These are phyloP conservation scores for Entomortierella chlamydospora DNA, from an alignment of 192 early-diverging fungal genomes.

Conservation along the genomic window DNA sequence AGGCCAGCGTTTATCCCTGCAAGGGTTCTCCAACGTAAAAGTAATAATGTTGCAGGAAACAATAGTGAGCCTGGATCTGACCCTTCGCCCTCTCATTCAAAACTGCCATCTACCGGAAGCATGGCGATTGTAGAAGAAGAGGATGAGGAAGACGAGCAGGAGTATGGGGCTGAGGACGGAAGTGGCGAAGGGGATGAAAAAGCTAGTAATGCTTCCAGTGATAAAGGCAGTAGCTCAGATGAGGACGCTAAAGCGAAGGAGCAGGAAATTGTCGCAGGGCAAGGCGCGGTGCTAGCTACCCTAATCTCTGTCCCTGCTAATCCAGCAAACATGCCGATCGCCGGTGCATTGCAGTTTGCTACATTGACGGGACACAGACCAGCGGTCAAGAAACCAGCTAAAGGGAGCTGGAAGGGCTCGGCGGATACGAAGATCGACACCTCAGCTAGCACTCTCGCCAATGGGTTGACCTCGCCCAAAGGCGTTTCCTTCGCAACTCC, in stretches of 20 bases:
- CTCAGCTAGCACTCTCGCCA: not conserved
- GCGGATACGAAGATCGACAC: not conserved
- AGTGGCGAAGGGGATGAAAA: not conserved
- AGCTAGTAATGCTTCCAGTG: not conserved
- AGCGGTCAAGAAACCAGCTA: constrained; percentile 41
- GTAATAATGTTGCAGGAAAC: not conserved
- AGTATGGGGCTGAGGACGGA: constrained; percentile 5
- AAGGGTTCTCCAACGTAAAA: constrained; percentile 40
- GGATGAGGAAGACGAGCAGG: constrained; percentile 29
- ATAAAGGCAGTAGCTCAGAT: not conserved
- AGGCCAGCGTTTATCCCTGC: constrained; percentile 51
- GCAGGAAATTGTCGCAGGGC: not conserved
- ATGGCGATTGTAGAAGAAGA: constrained; percentile 48
- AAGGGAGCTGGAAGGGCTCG: constrained; percentile 39
- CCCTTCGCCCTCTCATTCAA: constrained; percentile 1
- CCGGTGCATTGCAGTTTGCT: constrained; percentile 35
- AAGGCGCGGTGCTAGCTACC: not conserved
- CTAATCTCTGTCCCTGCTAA: not conserved
- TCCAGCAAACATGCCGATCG: constrained; percentile 7
- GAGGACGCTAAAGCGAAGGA: not conserved
- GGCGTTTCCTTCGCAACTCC: constrained; percentile 45
- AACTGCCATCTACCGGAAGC: constrained; percentile 8
- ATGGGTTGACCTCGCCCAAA: constrained; percentile 19
- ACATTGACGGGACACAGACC: constrained; percentile 40
- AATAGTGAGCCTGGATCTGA: not conserved